Percentiles rank a stretch among this genome's conserved stretches.
These are phyloP conservation scores for Boletus holoroseus DNA, from an alignment of 1,284 basidiomycete genomes.

Conservation along the genomic window DNA sequence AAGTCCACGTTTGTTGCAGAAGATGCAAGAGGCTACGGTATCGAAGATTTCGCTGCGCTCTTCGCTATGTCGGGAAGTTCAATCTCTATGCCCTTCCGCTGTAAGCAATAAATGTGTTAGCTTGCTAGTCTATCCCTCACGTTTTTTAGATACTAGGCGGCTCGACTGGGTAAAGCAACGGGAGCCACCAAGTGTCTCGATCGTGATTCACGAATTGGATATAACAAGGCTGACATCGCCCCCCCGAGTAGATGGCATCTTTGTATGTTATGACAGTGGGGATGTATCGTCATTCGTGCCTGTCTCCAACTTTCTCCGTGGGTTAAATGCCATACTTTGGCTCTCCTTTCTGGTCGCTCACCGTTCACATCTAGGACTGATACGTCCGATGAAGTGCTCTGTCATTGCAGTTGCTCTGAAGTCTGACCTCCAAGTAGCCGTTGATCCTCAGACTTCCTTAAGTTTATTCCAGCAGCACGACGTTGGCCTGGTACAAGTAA, in stretches of 20 bases:
- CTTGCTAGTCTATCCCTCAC: conserved; percentile 16
- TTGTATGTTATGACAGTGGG: conserved; percentile 72
- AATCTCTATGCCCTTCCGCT: conserved; percentile 36
- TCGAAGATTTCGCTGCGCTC: conserved; percentile 23
- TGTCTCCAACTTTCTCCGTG: conserved; percentile 62
- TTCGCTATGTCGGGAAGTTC: conserved; percentile 33
- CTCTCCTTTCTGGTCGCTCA: conserved; percentile 12
- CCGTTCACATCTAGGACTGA: conserved; percentile 42
- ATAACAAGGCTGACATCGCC: conserved; percentile 40
- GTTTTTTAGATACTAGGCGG: conserved; percentile 28
- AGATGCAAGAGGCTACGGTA: conserved; percentile 55
- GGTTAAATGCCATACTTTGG: conserved; percentile 16
- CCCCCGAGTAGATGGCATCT: conserved; percentile 59
- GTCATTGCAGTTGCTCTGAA: conserved; percentile 73
- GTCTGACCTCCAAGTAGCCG: conserved; percentile 52
- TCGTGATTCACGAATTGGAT: conserved; percentile 32
- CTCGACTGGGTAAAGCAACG: conserved; percentile 34
- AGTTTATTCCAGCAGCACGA: conserved; percentile 50
- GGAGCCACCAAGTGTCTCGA: conserved; percentile 28
- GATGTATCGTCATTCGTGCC: conserved; percentile 54
- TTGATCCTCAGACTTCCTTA: conserved; percentile 52
- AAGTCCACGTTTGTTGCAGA: conserved; percentile 67
- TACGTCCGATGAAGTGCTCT: conserved; percentile 50
- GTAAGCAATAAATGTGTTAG: conserved; percentile 33
- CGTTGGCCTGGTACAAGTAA: conserved; percentile 65